A percentile compares a stretch with the other conserved stretches of the same genome.
Evolutionary conservation across 305 asterid genomes (phyloP).

Genomic region (Plantago lanceolata): DNA sequence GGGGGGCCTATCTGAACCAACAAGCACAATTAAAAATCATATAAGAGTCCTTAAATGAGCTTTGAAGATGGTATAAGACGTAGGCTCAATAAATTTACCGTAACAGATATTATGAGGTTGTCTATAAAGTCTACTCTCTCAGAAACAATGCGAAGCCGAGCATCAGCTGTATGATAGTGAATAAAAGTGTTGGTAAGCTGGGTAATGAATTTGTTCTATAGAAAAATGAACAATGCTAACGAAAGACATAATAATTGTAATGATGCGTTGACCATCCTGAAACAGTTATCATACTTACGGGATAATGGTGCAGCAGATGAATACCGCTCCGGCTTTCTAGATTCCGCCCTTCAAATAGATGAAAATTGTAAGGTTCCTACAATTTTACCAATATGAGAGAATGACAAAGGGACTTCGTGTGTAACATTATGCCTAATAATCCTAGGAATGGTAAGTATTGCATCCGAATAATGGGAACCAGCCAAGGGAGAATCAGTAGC

Average conservation of each 20-base stretch:
- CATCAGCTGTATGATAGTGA: conserved; percentile 70
- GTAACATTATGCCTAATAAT: conserved; percentile 9
- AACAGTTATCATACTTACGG: conserved; percentile 50
- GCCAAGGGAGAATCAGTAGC: neutral
- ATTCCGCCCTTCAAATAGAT: conserved; percentile 98
- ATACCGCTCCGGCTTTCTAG: conserved; percentile 95
- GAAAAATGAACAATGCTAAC: conserved; percentile 2
- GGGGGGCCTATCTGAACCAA: conserved; percentile 89
- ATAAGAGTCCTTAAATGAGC: neutral
- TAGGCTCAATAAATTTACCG: conserved; percentile 48
- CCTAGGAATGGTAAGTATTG: neutral
- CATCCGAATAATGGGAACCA: neutral
- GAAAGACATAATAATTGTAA: conserved; percentile 3
- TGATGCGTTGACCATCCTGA: conserved; percentile 11
- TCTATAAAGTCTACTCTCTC: conserved; percentile 88
- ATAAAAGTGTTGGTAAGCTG: conserved; percentile 24
- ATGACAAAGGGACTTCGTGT: conserved; percentile 33
- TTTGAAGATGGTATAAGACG: conserved; percentile 10
- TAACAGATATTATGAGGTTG: conserved; percentile 76
- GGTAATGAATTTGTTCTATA: conserved; percentile 5
- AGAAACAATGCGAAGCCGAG: conserved; percentile 94
- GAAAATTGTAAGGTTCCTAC: conserved; percentile 88
- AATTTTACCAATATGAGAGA: conserved; percentile 46
- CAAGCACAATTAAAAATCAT: conserved; percentile 25
- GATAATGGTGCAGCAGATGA: conserved; percentile 98